These are phyloP conservation scores for Aspergillus asperescens DNA, from an alignment of 495 filamentous ascomycete species.

Conservation along the genomic window DNA sequence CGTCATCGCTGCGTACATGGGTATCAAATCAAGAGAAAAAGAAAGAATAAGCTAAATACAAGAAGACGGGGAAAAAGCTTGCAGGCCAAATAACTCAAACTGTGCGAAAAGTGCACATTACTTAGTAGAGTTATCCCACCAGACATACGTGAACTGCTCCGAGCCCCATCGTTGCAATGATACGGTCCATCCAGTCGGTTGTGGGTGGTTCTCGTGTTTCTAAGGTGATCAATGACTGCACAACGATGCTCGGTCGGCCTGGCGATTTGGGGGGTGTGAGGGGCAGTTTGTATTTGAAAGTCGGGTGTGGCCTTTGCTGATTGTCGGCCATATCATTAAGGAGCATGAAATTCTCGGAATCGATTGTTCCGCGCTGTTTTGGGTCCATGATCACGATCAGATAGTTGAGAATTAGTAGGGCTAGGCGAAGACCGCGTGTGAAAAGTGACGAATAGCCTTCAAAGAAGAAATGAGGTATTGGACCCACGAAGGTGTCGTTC, in stretches of 20 bases:
- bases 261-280: slow-evolving; percentile 20
- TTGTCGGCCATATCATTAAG: slow-evolving; percentile 7
- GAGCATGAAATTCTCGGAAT: slow-evolving; percentile 16
- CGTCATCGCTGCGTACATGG: slow-evolving; percentile 6
- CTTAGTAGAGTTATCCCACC: neutral
- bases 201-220: slow-evolving; percentile 20
- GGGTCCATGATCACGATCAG: slow-evolving; percentile 25
- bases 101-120: neutral
- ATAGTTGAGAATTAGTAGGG: slow-evolving; percentile 25
- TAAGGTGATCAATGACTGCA: slow-evolving; percentile 22
- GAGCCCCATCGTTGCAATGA: slow-evolving; percentile 28
- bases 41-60: neutral
- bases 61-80: neutral
- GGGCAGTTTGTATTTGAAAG: neutral
- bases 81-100: no score
- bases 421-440: slow-evolving; percentile 23
- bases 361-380: slow-evolving; percentile 17
- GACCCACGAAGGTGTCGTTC: slow-evolving; percentile 22
- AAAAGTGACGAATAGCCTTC: slow-evolving; percentile 24
- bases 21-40: slow-evolving; percentile 9
- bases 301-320: neutral
- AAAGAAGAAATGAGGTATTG: slow-evolving; percentile 25
- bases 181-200: slow-evolving; percentile 28
- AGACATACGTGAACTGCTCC: slow-evolving; percentile 10
- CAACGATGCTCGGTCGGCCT: slow-evolving; percentile 10